phyloP scores from a whole-genome alignment of 495 filamentous ascomycete species.

The Aspergillus haitiensis region DNA sequence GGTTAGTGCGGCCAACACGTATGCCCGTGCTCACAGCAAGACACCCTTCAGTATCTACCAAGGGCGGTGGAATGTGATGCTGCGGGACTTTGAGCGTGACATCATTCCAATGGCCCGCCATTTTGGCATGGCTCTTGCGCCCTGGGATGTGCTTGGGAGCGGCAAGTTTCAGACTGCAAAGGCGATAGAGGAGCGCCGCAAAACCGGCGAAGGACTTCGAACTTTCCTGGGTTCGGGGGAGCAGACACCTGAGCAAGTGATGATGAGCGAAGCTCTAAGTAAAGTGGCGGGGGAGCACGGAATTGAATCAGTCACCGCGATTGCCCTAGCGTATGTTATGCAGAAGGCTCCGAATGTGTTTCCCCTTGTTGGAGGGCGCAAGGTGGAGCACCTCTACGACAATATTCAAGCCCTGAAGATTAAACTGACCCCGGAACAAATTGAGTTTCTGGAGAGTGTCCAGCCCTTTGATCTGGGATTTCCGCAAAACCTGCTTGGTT shows the following conservation, averaged over 20 bases:
- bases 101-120: slow-evolving; percentile 37
- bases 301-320: slow-evolving; percentile 46
- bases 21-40: slow-evolving; percentile 32
- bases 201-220: slow-evolving; percentile 27
- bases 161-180: slow-evolving; percentile 32
- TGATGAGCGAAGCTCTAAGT: slow-evolving; percentile 48
- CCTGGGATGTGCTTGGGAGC: slow-evolving; percentile 15
- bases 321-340: slow-evolving; percentile 59
- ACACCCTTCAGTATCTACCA: slow-evolving; percentile 19
- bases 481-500: slow-evolving; percentile 50
- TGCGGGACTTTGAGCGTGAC: slow-evolving; percentile 36
- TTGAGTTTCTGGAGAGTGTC: slow-evolving; percentile 40
- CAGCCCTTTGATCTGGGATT: slow-evolving; percentile 53
- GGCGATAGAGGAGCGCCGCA: slow-evolving; percentile 33
- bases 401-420: slow-evolving; percentile 55
- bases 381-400: slow-evolving; percentile 60
- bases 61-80: slow-evolving; percentile 55
- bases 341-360: slow-evolving; percentile 65
- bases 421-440: slow-evolving; percentile 12
- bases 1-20: slow-evolving; percentile 36
- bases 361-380: slow-evolving; percentile 66
- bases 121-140: slow-evolving; percentile 16
- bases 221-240: not conserved
- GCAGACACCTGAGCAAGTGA: slow-evolving; percentile 41
- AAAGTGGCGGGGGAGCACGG: slow-evolving; percentile 54